Conservation (phyloP, 345 rosid species). For the Toxicodendron radicans region DNA sequence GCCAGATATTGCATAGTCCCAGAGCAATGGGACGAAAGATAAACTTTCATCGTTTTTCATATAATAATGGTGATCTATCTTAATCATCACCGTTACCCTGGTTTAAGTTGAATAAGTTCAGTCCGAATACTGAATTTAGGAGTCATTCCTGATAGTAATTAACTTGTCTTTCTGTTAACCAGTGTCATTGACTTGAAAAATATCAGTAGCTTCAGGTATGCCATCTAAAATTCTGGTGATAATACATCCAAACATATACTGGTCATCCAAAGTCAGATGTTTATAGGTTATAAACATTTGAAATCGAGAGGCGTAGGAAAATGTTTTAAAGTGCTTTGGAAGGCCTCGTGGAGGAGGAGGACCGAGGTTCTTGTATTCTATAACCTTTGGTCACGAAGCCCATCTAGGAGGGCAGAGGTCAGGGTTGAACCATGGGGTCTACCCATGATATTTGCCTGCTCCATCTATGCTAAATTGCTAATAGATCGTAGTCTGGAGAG, state of each 20-base stretch:
- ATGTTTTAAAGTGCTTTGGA: constrained; percentile 27
- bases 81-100: background rate
- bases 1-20: background rate
- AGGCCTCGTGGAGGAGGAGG: constrained; percentile 41
- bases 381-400: constrained; percentile 25
- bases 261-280: constrained; percentile 29
- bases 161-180: background rate
- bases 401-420: constrained; percentile 28
- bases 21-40: background rate
- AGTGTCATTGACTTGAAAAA: background rate
- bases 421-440: constrained; percentile 35
- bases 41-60: background rate
- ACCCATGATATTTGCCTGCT: constrained; percentile 20
- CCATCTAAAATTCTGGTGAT: constrained; percentile 28
- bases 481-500: too few relatives aligned
- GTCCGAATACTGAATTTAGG: constrained; percentile 23
- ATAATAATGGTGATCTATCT: background rate
- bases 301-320: background rate
- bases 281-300: background rate
- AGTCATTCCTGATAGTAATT: constrained; percentile 21
- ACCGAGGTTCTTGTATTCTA: constrained; percentile 28
- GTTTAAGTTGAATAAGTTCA: constrained; percentile 11
- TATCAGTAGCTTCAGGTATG: constrained; percentile 19
- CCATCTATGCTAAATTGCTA: background rate
- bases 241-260: constrained; percentile 34